Evolutionary conservation across 1,284 basidiomycete species (phyloP).

Genomic region (Anthracocystis walkeri): DNA sequence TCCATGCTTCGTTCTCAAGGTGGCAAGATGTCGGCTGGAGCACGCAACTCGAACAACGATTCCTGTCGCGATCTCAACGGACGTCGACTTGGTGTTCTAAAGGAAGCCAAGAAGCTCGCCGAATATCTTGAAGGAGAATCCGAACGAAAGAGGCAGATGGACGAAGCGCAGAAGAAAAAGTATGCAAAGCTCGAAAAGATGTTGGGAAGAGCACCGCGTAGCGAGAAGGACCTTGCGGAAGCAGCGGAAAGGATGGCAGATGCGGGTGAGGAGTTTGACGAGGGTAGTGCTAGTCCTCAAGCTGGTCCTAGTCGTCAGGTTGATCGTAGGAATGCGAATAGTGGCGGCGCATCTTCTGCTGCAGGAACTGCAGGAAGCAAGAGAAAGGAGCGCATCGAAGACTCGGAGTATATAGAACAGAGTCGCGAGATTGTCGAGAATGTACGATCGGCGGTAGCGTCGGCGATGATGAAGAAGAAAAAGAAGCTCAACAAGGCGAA

Average conservation of each 20-base stretch:
- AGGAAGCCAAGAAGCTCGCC: conserved; percentile 94
- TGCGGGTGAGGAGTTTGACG: conserved; percentile 57
- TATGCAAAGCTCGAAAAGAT: conserved; percentile 81
- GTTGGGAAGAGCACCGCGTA: conserved; percentile 57
- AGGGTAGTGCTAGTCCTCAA: conserved; percentile 38
- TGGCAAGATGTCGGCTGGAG: conserved; percentile 88
- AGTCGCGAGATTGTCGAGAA: conserved; percentile 90
- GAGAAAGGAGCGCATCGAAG: conserved; percentile 81
- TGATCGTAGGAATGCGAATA: conserved; percentile 4
- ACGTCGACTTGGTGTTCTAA: conserved; percentile 88
- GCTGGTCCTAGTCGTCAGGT: conserved; percentile 14
- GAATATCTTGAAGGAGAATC: conserved; percentile 89
- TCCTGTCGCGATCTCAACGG: conserved; percentile 93
- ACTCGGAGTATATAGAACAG: conserved; percentile 91
- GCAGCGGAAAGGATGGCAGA: conserved; percentile 63
- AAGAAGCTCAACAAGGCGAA: conserved; percentile 47
- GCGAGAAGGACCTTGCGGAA: conserved; percentile 68
- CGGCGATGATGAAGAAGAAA: conserved; percentile 58
- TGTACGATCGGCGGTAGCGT: conserved; percentile 87
- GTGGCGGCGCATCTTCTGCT: conserved; percentile 1
- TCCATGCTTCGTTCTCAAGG: conserved; percentile 95
- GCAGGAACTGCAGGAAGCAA: conserved; percentile 77
- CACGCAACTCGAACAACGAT: conserved; percentile 79
- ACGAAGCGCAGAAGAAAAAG: conserved; percentile 78
- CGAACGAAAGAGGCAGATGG: conserved; percentile 78